These are phyloP conservation scores for Fagus crenata DNA, from an alignment of 306 rosid genomes.

Conservation along the genomic window DNA sequence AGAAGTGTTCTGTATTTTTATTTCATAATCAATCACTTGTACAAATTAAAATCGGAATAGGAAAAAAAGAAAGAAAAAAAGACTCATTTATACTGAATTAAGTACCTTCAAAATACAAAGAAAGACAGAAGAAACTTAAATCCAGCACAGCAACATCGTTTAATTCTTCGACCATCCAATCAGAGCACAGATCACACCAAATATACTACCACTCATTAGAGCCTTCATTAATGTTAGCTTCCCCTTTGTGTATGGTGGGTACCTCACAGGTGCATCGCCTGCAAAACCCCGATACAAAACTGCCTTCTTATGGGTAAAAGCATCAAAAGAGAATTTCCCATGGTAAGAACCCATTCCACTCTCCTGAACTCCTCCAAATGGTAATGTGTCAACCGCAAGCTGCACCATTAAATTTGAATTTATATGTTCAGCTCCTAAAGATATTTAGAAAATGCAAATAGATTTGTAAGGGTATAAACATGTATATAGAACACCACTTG, in stretches of 20 bases:
- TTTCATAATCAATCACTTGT: neutral
- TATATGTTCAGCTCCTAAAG: constrained; percentile 2
- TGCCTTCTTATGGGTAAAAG: constrained; percentile 91
- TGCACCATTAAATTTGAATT: constrained; percentile 36
- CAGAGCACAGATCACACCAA: constrained; percentile 60
- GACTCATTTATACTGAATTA: neutral
- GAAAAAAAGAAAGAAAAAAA: no score
- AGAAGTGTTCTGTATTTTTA: neutral
- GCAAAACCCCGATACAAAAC: constrained; percentile 77
- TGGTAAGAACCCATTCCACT: constrained; percentile 96
- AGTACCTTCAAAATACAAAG: constrained; percentile 18
- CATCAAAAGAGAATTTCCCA: constrained; percentile 94
- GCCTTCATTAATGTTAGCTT: constrained; percentile 77
- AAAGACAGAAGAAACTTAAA: constrained; percentile 13
- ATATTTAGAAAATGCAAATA: neutral
- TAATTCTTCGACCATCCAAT: constrained; percentile 63
- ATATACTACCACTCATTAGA: constrained; percentile 64
- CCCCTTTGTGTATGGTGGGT: constrained; percentile 81
- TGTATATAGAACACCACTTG: neutral
- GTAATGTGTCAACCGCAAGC: constrained; percentile 74
- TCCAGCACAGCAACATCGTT: constrained; percentile 4
- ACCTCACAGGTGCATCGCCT: constrained; percentile 76
- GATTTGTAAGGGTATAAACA: constrained; percentile 1
- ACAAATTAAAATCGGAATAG: neutral
- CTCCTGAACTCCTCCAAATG: constrained; percentile 99